Evolutionary conservation across 1,284 basidiomycete genomes (phyloP), one percentile per base, ranked within the genome.

Genomic region (Somion occarium): DNA sequence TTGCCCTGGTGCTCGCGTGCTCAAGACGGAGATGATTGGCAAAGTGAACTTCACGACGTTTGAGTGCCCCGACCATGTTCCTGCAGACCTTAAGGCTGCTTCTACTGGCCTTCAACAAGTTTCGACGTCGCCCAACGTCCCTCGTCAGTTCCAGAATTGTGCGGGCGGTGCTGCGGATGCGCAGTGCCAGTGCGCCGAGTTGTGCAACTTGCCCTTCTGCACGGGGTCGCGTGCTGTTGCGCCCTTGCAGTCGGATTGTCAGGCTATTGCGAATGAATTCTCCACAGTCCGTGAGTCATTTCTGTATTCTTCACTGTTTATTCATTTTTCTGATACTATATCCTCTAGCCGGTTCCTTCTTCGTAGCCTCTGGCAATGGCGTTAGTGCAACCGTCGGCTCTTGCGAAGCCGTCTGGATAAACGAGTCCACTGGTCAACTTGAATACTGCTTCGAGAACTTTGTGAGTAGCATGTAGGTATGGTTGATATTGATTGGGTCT

Each of bases 101-200:
- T 9, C 39, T 18, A 41, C 39, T 7, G 9, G 9, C 9, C 13
- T 7, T 41, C 7, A 7, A 7, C 5, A n/a, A 9, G 23, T 22
- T 19, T 22, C n/a, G 7, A 11, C n/a, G 7, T n/a, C 44, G 9
- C 7, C 44, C 19, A 19, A 22, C 18, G 44, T 45, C 15, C 11
- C 44, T 22, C 44, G 44, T 25, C 44, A 45, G 26, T 45, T 45
- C 44, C 44, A 45, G 44, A 45, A 45, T 18, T 45, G 44, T 18
- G 44, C 44, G 5, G 44, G 44, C 22, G 44, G 44, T 13, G 44
- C 44, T 25, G 26, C 23, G 7, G 44, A 45, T 22, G 23, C 44
- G 5, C 11, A 11, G 7, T 45, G 44, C 19, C 23, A 45, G 23
- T 45, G 44, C 18, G 44, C 44, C 7, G 44, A 22, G 5, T 19